A percentile compares a stretch with the other conserved stretches of the same genome.
Evolutionary conservation across 441 rosid genomes (phyloP).

Genomic region (Syzygium malaccense): DNA sequence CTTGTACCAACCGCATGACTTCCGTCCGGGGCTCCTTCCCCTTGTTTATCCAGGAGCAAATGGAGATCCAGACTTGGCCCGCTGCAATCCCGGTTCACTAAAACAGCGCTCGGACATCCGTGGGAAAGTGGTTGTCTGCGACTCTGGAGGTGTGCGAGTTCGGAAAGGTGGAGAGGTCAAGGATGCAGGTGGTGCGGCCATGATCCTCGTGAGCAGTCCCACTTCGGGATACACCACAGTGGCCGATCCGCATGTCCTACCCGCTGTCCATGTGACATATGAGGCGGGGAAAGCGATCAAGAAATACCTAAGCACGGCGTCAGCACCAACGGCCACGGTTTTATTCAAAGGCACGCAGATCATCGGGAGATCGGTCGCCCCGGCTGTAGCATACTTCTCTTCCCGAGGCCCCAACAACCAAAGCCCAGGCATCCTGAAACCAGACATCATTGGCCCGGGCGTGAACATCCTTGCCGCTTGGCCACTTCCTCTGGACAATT

Average conservation of each 20-base stretch:
- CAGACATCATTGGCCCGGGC: background rate
- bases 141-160: background rate
- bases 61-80: background rate
- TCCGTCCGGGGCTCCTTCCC: background rate
- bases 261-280: background rate
- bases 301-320: background rate
- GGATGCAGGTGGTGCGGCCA: background rate
- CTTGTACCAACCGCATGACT: background rate
- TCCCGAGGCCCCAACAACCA: background rate
- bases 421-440: background rate
- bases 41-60: background rate
- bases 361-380: background rate
- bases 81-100: background rate
- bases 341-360: background rate
- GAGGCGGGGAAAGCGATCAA: background rate
- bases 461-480: background rate
- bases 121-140: background rate
- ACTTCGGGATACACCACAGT: background rate
- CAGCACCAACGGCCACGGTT: background rate
- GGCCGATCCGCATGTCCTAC: background rate
- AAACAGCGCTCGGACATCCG: background rate
- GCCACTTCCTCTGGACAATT: background rate
- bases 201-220: background rate
- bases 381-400: background rate
- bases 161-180: background rate